Evolutionary conservation across 2,329 filamentous ascomycete genomes (phyloP).

Genomic region (Cryoendolithus antarcticus): DNA sequence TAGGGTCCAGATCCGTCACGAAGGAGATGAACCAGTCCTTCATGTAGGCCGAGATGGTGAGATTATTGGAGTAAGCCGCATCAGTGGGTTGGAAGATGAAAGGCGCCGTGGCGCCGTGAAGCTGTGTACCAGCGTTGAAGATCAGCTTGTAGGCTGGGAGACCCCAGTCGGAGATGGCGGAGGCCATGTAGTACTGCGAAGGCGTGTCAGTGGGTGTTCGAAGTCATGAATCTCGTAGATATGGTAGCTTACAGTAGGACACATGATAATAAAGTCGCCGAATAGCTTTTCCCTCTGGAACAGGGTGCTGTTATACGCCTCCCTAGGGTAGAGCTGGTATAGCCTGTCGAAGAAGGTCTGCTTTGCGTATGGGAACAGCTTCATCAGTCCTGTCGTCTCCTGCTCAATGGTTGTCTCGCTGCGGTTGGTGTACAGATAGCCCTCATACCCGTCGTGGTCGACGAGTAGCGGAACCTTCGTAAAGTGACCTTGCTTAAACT

Average conservation of each 20-base stretch:
- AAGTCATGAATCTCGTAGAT: no score
- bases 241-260: slow-evolving; percentile 6
- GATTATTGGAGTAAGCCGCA: slow-evolving; percentile 14
- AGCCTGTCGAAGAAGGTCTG: slow-evolving; percentile 27
- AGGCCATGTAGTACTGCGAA: slow-evolving; percentile 25
- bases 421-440: slow-evolving; percentile 23
- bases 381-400: slow-evolving; percentile 19
- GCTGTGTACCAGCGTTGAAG: slow-evolving; percentile 24
- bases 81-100: slow-evolving; percentile 12
- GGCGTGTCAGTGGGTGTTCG: no score
- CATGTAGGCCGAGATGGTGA: slow-evolving; percentile 22
- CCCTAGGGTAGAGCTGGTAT: slow-evolving; percentile 27
- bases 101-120: slow-evolving; percentile 18
- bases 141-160: slow-evolving; percentile 22
- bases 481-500: slow-evolving; percentile 23
- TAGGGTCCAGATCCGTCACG: slow-evolving; percentile 23
- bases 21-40: slow-evolving; percentile 25
- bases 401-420: slow-evolving; percentile 17
- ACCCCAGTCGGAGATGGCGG: slow-evolving; percentile 3
- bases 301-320: slow-evolving; percentile 24
- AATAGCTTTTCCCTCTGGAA: slow-evolving; percentile 28
- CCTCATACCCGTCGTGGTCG: slow-evolving; percentile 26
- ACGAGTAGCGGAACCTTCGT: slow-evolving; percentile 25
- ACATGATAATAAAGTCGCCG: slow-evolving; percentile 33
- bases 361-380: slow-evolving; percentile 24